phyloP scores from a whole-genome alignment of 306 rosid genomes.

The Quercus engelmannii region DNA sequence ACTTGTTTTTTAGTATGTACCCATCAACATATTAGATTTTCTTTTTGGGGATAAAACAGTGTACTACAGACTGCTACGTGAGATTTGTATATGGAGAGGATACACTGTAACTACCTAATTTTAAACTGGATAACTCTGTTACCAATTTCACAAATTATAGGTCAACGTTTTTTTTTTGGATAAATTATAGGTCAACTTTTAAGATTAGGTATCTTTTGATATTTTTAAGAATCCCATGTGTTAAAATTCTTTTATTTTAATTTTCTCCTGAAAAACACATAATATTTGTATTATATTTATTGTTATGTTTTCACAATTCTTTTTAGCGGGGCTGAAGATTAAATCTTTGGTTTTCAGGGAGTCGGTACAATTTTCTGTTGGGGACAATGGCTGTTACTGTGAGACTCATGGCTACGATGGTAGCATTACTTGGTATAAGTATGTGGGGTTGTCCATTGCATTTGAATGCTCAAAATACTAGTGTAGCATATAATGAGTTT shows the following conservation, averaged over 20 bases:
- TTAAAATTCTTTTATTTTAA: not conserved
- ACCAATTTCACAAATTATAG: no score
- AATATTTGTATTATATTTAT: not conserved
- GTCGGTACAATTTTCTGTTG: not conserved
- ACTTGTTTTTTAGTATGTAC: no score
- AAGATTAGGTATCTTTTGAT: no score
- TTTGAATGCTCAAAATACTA: not conserved
- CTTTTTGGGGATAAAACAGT: no score
- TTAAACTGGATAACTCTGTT: no score
- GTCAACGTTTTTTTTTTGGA: no score
- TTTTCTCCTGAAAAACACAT: not conserved
- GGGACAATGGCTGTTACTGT: constrained; percentile 12
- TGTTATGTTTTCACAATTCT: not conserved
- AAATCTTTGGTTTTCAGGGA: not conserved
- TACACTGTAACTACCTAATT: no score
- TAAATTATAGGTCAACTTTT: no score
- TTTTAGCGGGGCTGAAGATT: not conserved
- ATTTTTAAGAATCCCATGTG: not conserved
- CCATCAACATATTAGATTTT: no score
- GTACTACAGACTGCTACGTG: no score
- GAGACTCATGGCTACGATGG: constrained; percentile 17
- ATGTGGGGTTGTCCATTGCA: not conserved
- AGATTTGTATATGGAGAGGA: no score
- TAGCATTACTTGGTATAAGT: constrained; percentile 16
- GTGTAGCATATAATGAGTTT: not conserved